Evolutionary conservation across 2,329 filamentous ascomycete species (phyloP), one percentile per base, ranked within the genome.

Genomic region (Pseudopithomyces maydicus): DNA sequence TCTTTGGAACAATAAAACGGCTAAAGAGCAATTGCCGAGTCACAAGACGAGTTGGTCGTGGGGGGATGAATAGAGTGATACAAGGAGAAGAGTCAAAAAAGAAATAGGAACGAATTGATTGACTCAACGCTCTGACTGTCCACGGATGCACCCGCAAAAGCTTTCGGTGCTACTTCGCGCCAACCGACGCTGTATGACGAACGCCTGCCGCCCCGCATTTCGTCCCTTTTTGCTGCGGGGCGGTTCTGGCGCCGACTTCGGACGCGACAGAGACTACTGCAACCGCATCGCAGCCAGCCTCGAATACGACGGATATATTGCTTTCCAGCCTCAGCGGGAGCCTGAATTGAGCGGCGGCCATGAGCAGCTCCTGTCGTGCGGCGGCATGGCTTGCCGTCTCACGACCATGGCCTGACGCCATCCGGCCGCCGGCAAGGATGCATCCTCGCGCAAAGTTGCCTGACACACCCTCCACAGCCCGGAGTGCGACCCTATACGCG

Each of bases 171-270:
- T 20, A 51, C 47, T 14, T 44, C 39, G 45, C 45, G 52, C 51
- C 22, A 47, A 29, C 43, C 35, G 42, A 36, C 33, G 54, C 49
- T 56, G 48, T 55, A 58, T 55, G 56, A 58, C 56, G 52, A 52
- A 48, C 32, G 10, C 17, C 29, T 2, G 26, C 19, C 32, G 23
- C 48, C 48, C 23, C 48, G 33, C 48, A 26, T 22, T 17, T 15
- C 11, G 6, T n/a, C 17, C 39, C 26, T 6, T 20, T 39, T 22
- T 52, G 22, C 17, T 51, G 44, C 53, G 45, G 54, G 54, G 49
- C 49, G 48, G 20, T 35, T 20, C 35, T 20, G 15, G 12, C 11
- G 38, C 55, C 55, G 55, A 57, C 7, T 33, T 54, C 55, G 55
- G 55, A 49, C 22, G 17, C 33, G 10, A 1, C 26, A 23, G 5